Percentiles rank a stretch among this genome's conserved stretches.
Evolutionary conservation across 1,284 basidiomycete genomes (phyloP).

Genomic region (Dichomitus squalens): DNA sequence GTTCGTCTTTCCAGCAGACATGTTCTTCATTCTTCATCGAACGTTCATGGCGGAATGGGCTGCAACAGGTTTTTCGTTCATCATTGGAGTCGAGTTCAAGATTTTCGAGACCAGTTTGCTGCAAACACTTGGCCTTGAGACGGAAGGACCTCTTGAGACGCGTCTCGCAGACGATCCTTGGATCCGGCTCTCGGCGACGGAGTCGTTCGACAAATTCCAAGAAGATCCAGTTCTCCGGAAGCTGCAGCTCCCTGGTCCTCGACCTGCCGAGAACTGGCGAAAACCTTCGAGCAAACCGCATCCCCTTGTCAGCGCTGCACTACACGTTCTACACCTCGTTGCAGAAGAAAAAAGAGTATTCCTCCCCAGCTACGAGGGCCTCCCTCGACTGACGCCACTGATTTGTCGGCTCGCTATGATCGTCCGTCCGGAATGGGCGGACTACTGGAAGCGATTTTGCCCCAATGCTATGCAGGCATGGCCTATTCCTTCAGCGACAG

Average conservation of each 20-base stretch:
- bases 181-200: conserved; percentile 40
- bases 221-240: conserved; percentile 58
- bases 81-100: conserved; percentile 55
- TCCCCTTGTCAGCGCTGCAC: conserved; percentile 48
- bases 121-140: conserved; percentile 47
- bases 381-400: conserved; percentile 65
- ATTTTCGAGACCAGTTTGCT: conserved; percentile 56
- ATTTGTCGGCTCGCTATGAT: conserved; percentile 69
- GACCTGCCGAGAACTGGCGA: neutral
- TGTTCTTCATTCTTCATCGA: conserved; percentile 58
- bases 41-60: conserved; percentile 63
- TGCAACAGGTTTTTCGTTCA: conserved; percentile 39
- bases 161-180: conserved; percentile 22
- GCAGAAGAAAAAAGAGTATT: conserved; percentile 70
- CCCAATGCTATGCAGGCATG: conserved; percentile 60
- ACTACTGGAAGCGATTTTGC: conserved; percentile 83
- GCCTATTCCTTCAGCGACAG: conserved; percentile 48
- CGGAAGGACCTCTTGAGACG: neutral
- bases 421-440: conserved; percentile 80
- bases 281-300: conserved; percentile 35
- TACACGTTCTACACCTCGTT: conserved; percentile 78
- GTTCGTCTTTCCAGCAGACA: conserved; percentile 55
- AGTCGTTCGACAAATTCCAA: conserved; percentile 47
- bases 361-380: conserved; percentile 51
- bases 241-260: conserved; percentile 42